These are phyloP conservation scores for Leccinum boreale DNA, from an alignment of 768 basidiomycete species.

Conservation along the genomic window DNA sequence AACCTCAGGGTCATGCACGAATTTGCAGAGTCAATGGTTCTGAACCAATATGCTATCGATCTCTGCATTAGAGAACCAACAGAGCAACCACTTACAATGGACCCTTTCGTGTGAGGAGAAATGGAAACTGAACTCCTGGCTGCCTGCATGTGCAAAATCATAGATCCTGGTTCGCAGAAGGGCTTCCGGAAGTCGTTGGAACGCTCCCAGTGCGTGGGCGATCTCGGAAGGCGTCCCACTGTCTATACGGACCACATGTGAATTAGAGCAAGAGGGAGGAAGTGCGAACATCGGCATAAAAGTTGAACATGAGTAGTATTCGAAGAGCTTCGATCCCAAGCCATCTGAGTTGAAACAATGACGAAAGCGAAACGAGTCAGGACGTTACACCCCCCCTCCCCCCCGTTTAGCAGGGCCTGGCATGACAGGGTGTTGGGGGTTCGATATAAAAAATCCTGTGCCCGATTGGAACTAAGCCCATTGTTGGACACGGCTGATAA, in stretches of 20 bases:
- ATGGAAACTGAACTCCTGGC: not conserved
- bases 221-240: not conserved
- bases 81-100: conserved; percentile 4
- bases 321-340: not conserved
- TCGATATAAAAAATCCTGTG: not conserved
- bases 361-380: not conserved
- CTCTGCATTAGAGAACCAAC: conserved; percentile 3
- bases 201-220: not conserved
- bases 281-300: not conserved
- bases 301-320: not conserved
- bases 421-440: not conserved
- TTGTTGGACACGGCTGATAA: not conserved
- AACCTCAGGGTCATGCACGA: conserved; percentile 10
- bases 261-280: conserved; percentile 5
- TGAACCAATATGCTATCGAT: conserved; percentile 9
- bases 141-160: not conserved
- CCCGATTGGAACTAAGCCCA: not conserved
- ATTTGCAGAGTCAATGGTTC: not conserved
- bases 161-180: not conserved
- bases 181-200: conserved; percentile 2
- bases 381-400: not conserved
- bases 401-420: not conserved
- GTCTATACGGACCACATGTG: not conserved
- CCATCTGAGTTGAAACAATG: not conserved
- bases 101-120: conserved; percentile 4